Conservation (phyloP, 2,329 filamentous ascomycete genomes). For the Trichothecium roseum region DNA sequence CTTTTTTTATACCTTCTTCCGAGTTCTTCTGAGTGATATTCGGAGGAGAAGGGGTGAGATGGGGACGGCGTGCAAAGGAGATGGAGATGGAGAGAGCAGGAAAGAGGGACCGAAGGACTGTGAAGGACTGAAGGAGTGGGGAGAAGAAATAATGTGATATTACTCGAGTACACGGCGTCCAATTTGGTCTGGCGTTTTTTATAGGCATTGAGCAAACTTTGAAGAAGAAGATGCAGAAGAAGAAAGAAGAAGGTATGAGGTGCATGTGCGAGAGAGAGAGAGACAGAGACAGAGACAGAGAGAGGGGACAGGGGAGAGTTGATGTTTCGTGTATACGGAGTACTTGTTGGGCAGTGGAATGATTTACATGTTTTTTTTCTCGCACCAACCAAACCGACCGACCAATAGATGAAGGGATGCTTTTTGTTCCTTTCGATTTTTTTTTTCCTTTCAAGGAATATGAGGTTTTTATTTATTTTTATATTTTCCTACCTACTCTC, state of each 20-base stretch:
- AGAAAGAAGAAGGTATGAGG: neutral
- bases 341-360: neutral
- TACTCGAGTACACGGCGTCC: slow-evolving; percentile 1
- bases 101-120: neutral
- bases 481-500: no score
- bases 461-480: no score
- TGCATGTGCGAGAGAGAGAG: no score
- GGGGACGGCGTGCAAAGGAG: no score
- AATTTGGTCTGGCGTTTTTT: slow-evolving; percentile 2
- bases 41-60: no score
- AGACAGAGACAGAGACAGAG: neutral
- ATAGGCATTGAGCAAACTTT: neutral
- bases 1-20: no score
- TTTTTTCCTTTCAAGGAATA: no score
- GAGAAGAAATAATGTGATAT: neutral
- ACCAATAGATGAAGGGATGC: no score
- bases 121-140: neutral
- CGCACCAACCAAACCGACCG: no score
- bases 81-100: neutral
- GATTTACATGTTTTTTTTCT: neutral
- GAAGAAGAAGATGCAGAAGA: neutral
- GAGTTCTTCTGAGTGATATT: no score
- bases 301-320: neutral
- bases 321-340: neutral
- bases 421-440: no score